Evolutionary conservation across 108 stramenopile species (phyloP), one percentile per base, ranked within the genome.

Genomic region (Chaetoceros tenuissimus): DNA sequence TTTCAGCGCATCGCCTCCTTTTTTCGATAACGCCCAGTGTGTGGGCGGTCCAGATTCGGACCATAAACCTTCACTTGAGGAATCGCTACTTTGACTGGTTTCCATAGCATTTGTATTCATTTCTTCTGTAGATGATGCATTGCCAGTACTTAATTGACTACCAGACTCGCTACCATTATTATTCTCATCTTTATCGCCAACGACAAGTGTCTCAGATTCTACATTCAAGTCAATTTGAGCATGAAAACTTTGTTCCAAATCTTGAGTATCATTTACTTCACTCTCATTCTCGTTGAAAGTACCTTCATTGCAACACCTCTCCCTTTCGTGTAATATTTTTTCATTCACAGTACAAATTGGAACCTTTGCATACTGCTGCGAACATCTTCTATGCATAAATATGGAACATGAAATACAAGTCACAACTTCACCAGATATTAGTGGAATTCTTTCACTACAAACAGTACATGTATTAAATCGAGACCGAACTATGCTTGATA

Each of bases 321-420:
- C n/a, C n/a, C 34, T 10, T 40, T 40, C 5, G 5, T 40, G 13
- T 40, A 40, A 10, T 40, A 10, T 10, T 40, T 40, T 40, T 40
- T 13, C 13, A 10, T 40, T 13, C 13, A 10, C 34, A 10, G 5
- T 40, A 40, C 34, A 40, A 40, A 10, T 40, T 40, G 5, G 34
- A 40, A 40, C 34, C 8, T 5, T 40, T 40, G 13, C 34, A 10
- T 10, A 40, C 13, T 68, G 61, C 31, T 84, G 63, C 2, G 82
- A 82, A 73, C 88, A 90, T 2, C 56, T 46, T 59, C 88, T 63
- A 74, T 91, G 89, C 1, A 85, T 81, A 57, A 80, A 77, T 0
- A 72, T 67, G 0, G 75, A 74, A 67, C 89, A 91, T 13, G 89
- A 77, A 0, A 67, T 31, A 55, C 89, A 91, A 20, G 67, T 55